Conservation (phyloP, 1,284 basidiomycete genomes). For the Trametes hirsuta region DNA sequence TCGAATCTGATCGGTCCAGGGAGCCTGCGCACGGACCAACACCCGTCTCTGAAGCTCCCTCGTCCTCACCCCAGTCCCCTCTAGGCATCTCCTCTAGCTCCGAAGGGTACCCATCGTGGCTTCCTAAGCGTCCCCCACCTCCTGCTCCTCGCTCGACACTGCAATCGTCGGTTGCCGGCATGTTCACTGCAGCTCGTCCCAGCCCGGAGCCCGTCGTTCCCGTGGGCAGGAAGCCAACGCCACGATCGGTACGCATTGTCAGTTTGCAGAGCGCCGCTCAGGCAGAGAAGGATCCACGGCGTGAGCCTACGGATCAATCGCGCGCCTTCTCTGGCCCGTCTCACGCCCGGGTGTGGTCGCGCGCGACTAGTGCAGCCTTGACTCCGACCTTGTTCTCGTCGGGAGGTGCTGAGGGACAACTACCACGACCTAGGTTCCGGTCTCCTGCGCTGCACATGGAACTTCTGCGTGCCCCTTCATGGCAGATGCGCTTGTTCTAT, state of each 20-base stretch:
- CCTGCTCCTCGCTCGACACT: slow-evolving; percentile 73
- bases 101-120: slow-evolving; percentile 80
- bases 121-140: slow-evolving; percentile 74
- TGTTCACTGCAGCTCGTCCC: slow-evolving; percentile 43
- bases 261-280: slow-evolving; percentile 56
- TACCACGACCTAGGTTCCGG: slow-evolving; percentile 64
- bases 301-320: slow-evolving; percentile 57
- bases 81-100: slow-evolving; percentile 42
- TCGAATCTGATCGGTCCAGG: slow-evolving; percentile 25
- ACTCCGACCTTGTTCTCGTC: slow-evolving; percentile 49
- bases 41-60: slow-evolving; percentile 24
- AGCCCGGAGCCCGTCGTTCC: slow-evolving; percentile 41
- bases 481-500: slow-evolving; percentile 60
- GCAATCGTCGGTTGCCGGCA: slow-evolving; percentile 52
- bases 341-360: slow-evolving; percentile 57
- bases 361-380: slow-evolving; percentile 54
- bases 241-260: slow-evolving; percentile 78
- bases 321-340: slow-evolving; percentile 40
- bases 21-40: slow-evolving; percentile 29
- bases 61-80: slow-evolving; percentile 33
- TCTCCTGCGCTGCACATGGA: slow-evolving; percentile 65
- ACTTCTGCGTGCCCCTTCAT: slow-evolving; percentile 62
- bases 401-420: slow-evolving; percentile 36
- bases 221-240: slow-evolving; percentile 72
- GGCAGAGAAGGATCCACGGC: slow-evolving; percentile 40